Evolutionary conservation across 441 rosid genomes (phyloP).

Genomic region (Capsella rubella): DNA sequence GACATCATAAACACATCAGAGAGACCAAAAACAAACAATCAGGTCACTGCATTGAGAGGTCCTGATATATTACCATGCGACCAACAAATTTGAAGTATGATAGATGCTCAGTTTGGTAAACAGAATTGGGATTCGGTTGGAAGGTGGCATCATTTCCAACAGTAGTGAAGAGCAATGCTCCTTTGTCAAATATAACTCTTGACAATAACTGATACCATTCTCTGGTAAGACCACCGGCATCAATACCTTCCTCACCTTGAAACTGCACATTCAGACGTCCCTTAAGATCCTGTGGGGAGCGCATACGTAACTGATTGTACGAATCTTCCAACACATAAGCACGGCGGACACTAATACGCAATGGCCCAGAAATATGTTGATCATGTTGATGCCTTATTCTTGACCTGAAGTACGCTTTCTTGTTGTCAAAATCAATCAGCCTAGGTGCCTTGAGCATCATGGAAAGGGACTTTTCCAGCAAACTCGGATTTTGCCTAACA

Average conservation of each 20-base stretch:
- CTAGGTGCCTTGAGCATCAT: constrained; percentile 96
- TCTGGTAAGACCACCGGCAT: constrained; percentile 98
- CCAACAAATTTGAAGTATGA: constrained; percentile 98
- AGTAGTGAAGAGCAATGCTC: constrained; percentile 94
- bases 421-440: constrained; percentile 97
- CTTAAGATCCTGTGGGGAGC: constrained; percentile 87
- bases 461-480: constrained; percentile 91
- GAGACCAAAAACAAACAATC: constrained; percentile 11
- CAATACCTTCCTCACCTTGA: constrained; percentile 99
- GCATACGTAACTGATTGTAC: constrained; percentile 96
- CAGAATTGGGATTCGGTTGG: constrained; percentile 99
- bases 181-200: constrained; percentile 96
- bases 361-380: constrained; percentile 87
- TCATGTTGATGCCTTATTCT: constrained; percentile 94
- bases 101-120: constrained; percentile 95
- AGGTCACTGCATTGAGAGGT: constrained; percentile 23
- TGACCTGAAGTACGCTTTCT: constrained; percentile 91
- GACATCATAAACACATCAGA: constrained; percentile 43
- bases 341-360: constrained; percentile 90
- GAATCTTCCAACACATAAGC: constrained; percentile 98
- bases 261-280: constrained; percentile 97
- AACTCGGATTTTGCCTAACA: constrained; percentile 85
- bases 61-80: constrained; percentile 73
- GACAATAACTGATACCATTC: constrained; percentile 99
- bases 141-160: constrained; percentile 95